Percentiles rank a stretch among this genome's conserved stretches.
These are phyloP conservation scores for Neurospora sp. DNA, from an alignment of 2,329 filamentous ascomycete genomes.

Conservation along the genomic window DNA sequence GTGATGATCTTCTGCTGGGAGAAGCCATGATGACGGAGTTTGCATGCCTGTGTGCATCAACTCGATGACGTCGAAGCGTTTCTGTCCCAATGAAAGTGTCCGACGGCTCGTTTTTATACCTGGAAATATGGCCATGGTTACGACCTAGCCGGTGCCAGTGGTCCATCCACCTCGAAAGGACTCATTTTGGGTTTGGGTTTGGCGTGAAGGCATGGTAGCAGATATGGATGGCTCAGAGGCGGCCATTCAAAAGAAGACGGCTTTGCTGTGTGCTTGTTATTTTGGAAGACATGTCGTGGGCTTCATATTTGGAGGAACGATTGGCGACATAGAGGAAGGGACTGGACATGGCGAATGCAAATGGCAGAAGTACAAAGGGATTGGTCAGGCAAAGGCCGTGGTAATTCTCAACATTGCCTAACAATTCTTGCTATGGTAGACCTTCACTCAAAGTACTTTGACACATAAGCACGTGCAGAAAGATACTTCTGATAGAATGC, in stretches of 20 bases:
- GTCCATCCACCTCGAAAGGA: background rate
- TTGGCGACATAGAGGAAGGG: background rate
- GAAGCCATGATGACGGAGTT: background rate
- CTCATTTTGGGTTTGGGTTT: background rate
- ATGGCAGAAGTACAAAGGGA: background rate
- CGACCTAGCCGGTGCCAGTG: background rate
- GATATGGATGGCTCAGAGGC: no score
- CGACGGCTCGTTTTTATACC: background rate
- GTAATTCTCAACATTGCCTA: background rate
- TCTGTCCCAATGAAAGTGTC: background rate
- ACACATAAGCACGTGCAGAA: fast-evolving
- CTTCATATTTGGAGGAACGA: no score
- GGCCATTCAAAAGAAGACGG: background rate
- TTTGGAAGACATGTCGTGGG: background rate
- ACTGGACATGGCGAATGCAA: background rate
- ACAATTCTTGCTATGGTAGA: background rate
- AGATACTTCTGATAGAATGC: background rate
- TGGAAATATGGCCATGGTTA: background rate
- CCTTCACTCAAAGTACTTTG: background rate
- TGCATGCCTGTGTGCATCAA: background rate
- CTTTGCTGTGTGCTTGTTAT: background rate
- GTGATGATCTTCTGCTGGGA: background rate
- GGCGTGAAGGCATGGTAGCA: no score
- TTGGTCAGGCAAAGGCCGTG: background rate
- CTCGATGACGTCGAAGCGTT: background rate